A percentile compares a stretch with the other conserved stretches of the same genome.
These are phyloP conservation scores for Pythium scleroteichum DNA, from an alignment of 352 stramenopile species.

Conservation along the genomic window DNA sequence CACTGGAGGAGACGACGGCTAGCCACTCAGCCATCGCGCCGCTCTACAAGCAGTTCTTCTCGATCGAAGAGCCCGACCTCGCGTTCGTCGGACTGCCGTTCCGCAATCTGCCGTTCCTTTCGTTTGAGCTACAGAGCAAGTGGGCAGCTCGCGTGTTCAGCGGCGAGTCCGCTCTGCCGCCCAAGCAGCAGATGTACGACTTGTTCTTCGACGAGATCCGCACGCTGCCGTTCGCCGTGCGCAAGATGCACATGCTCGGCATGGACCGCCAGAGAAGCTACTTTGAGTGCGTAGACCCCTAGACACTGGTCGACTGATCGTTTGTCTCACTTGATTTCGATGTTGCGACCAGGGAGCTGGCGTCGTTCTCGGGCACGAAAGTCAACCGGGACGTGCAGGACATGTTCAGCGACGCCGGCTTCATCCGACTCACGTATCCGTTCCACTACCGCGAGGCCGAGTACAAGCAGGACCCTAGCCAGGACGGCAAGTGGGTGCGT, in stretches of 20 bases:
- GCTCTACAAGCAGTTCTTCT: slow-evolving; percentile 79
- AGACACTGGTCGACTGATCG: background rate
- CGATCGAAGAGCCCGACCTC: slow-evolving; percentile 71
- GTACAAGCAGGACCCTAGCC: slow-evolving; percentile 40
- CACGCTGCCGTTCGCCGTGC: slow-evolving; percentile 42
- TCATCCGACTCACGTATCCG: slow-evolving; percentile 55
- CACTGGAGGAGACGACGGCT: slow-evolving; percentile 37
- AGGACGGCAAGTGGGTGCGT: slow-evolving; percentile 25
- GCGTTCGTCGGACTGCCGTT: slow-evolving; percentile 76
- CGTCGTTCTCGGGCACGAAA: slow-evolving; percentile 28
- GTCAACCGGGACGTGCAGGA: slow-evolving; percentile 50
- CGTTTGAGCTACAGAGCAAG: slow-evolving; percentile 76
- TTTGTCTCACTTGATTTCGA: background rate
- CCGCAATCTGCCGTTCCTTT: slow-evolving; percentile 79
- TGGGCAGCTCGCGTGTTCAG: slow-evolving; percentile 67
- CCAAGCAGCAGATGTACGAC: slow-evolving; percentile 71
- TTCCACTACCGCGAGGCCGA: slow-evolving; percentile 65
- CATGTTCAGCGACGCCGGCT: slow-evolving; percentile 68
- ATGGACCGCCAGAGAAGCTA: slow-evolving; percentile 27
- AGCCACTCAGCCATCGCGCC: slow-evolving; percentile 49
- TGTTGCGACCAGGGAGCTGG: slow-evolving; percentile 23
- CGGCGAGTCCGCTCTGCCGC: slow-evolving; percentile 39
- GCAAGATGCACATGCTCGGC: slow-evolving; percentile 75
- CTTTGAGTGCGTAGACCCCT: slow-evolving; percentile 15
- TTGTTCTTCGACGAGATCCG: slow-evolving; percentile 50